These are phyloP conservation scores for Cladophialophora immunda DNA, from an alignment of 2,329 filamentous ascomycete species.

Conservation along the genomic window DNA sequence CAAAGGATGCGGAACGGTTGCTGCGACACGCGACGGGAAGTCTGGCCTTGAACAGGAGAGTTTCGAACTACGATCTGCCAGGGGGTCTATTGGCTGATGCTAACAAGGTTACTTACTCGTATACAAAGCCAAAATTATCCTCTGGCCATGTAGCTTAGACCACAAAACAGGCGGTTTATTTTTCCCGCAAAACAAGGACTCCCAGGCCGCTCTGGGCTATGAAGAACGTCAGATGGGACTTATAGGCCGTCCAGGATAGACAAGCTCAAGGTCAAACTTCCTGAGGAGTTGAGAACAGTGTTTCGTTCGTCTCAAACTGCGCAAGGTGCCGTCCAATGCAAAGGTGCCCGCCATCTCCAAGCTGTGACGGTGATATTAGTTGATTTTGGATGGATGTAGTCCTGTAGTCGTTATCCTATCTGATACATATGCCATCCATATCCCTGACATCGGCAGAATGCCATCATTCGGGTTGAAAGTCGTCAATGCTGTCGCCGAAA, in stretches of 20 bases:
- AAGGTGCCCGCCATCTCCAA: slow-evolving; percentile 63
- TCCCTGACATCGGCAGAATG: slow-evolving; percentile 50
- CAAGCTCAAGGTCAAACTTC: slow-evolving; percentile 63
- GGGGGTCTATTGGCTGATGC: neutral
- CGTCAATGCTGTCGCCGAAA: neutral
- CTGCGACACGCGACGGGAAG: neutral
- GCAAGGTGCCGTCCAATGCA: slow-evolving; percentile 66
- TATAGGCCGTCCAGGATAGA: slow-evolving; percentile 59
- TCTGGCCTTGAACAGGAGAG: neutral
- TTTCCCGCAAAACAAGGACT: slow-evolving; percentile 50
- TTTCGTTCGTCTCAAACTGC: slow-evolving; percentile 67
- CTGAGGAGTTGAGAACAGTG: slow-evolving; percentile 63
- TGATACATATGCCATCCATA: slow-evolving; percentile 66
- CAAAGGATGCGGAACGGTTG: neutral
- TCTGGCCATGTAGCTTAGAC: too few species aligned
- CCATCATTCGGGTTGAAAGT: slow-evolving; percentile 8
- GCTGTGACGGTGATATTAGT: slow-evolving; percentile 41
- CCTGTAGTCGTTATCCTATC: slow-evolving; percentile 45
- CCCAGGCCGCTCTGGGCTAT: slow-evolving; percentile 66
- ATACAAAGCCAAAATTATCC: neutral
- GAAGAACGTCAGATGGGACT: slow-evolving; percentile 67
- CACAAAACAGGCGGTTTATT: neutral
- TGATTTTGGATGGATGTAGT: neutral
- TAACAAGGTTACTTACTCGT: neutral
- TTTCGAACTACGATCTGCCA: neutral